Base-by-base conservation (phyloP, 2,329 filamentous ascomycete species). In the Penicillium sp. region DNA sequence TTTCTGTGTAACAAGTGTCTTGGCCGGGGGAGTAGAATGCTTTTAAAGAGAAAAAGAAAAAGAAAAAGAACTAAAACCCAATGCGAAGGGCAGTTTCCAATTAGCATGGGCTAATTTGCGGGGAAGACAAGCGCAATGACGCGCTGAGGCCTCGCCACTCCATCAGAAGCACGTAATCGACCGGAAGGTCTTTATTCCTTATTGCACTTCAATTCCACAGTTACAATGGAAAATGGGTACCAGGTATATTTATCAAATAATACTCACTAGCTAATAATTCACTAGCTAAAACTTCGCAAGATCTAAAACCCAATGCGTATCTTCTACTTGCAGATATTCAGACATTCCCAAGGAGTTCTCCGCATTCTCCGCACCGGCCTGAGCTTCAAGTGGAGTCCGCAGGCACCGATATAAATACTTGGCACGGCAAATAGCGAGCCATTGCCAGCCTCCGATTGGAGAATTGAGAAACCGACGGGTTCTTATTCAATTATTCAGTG, bases 371-470 rank as follows among this genome's bases (percentile, higher is more conserved):
- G 36, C 36, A 40, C 36, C 20, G 34, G 23, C 17, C 20, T 9
- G 34, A 37, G 20, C 36, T 40, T 40, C 21, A 40, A 26, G 18
- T 26, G 21, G 20, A 24, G 21, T 17, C 21, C 21, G 36, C 2
- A 40, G 21, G 36, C 36, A 40, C 23, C 36, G 36, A 40, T 40
- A 9, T 24, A 40, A 37, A 37, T n/a, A n/a, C 20, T 40, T 10
- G n/a, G 13, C 21, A 24, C 15, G 36, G 21, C 21, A 39, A 4
- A 37, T 30, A 5, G 34, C 13, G 10, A 23, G 15, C 42, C 27
- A 18, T 45, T 45, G 42, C 6, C 27, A 43, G 30, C 40, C 52
- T 54, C 18, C 37, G 42, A 49, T 47, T 48, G 33, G 41, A 48
- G 8, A 40, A n/a, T 40, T 9, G 21, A 40, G 36, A 40, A 26